phyloP scores from a whole-genome alignment of 164 flowering plant species.

The Nymphaea colorata region DNA sequence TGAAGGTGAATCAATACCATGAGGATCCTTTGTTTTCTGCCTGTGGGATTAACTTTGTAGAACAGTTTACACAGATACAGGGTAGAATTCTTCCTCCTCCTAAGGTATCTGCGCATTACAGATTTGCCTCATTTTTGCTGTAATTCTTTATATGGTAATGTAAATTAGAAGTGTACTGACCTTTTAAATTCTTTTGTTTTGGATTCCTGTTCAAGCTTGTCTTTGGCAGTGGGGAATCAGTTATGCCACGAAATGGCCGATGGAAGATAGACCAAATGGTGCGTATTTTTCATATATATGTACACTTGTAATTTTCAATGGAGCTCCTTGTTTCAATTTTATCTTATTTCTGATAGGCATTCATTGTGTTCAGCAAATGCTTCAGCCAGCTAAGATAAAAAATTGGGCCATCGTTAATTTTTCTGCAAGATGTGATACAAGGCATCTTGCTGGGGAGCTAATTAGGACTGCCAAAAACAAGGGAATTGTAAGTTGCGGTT shows the following conservation, averaged over 20 bases:
- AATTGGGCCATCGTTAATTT: constrained; percentile 86
- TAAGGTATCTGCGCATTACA: constrained; percentile 27
- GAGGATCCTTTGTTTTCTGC: constrained; percentile 55
- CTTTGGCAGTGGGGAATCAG: constrained; percentile 65
- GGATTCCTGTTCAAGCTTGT: constrained; percentile 35
- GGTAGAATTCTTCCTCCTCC: constrained; percentile 83
- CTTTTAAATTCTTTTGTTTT: no score
- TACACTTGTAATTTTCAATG: no score
- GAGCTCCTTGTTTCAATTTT: not conserved
- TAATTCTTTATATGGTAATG: no score
- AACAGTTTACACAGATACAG: constrained; percentile 54
- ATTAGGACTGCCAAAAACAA: constrained; percentile 43
- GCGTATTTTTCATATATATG: not conserved
- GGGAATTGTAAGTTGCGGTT: constrained; percentile 51
- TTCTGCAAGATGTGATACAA: constrained; percentile 67
- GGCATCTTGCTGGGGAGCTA: constrained; percentile 31
- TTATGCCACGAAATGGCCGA: constrained; percentile 61
- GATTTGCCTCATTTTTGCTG: no score
- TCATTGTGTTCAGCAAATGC: constrained; percentile 32
- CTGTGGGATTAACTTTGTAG: constrained; percentile 48
- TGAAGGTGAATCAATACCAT: constrained; percentile 44
- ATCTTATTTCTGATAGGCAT: not conserved
- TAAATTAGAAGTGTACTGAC: no score
- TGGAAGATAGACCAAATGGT: constrained; percentile 94
- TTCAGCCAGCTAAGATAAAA: constrained; percentile 44